Base-by-base conservation (phyloP, 2,329 filamentous ascomycete genomes). In the Daldinia sp. region DNA sequence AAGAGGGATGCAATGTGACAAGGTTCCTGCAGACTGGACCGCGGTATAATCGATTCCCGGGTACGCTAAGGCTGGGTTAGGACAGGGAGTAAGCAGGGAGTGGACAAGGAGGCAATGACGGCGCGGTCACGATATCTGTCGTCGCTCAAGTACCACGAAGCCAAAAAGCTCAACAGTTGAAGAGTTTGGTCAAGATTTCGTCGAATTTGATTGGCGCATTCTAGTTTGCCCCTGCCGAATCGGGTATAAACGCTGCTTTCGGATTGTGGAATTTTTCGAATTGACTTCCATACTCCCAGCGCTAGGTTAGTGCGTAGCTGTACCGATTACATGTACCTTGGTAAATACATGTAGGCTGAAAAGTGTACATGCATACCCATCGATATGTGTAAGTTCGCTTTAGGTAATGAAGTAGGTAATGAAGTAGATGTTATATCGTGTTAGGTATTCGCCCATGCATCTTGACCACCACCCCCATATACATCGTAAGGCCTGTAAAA, bases 81-180 rank as follows among this genome's bases (percentile, higher is more conserved):
- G 37, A 50, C 37, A 32, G 29, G 45, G 56, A 49, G 45, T 29
- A 58, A 30, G 13, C 39, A 61, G 23, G 50, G 34, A 34, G 10
- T 25, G 13, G 35, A 17, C 39, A 61, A 19, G 50, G 34, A 34
- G 10, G n/a, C 11, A 52, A 39, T 54, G 50, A 52, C 37, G 27
- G 34, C 54, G 27, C 7, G 23, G 48, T 60, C 51, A 59, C 54
- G 49, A 48, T 64, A 64, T 61, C 51, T 61, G 41, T 50, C 17
- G 52, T 45, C 34, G 34, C 30, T 45, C 17, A 57, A 47, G 67
- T 71, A 58, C 17, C 47, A 35, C 64, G 37, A 25, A 29, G 49
- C 39, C 32, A 34, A 32, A 68, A 58, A 55, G 57, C 71, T 68
- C 71, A 73, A 73, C 71, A 72, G 70, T 73, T 73, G 71, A 72